Percentiles rank a stretch among this genome's conserved stretches.
Evolutionary conservation across 1,139 yeast species (phyloP).

Genomic region (Yamadazyma sp.): DNA sequence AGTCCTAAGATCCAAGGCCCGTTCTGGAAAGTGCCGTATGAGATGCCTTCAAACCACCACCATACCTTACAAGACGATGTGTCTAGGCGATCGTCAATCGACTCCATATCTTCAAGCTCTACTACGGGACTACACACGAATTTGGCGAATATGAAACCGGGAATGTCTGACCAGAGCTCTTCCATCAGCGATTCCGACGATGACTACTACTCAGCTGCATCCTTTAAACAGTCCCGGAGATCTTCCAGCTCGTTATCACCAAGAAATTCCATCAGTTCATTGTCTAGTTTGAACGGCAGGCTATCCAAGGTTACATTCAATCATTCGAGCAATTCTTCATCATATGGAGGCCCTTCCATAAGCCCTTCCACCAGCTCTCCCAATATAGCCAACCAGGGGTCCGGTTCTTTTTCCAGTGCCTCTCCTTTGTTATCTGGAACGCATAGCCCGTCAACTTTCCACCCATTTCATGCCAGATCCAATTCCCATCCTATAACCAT

Average conservation of each 20-base stretch:
- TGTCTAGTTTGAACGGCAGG: conserved; percentile 49
- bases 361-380: conserved; percentile 1
- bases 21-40: conserved; percentile 53
- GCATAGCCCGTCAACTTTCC: conserved; percentile 4
- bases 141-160: conserved; percentile 30
- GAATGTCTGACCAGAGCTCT: conserved; percentile 19
- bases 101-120: conserved; percentile 26
- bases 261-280: conserved; percentile 43
- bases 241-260: conserved; percentile 40
- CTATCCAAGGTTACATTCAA: conserved; percentile 24
- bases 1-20: conserved; percentile 47
- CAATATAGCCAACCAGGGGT: not conserved
- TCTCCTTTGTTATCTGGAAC: conserved; percentile 5
- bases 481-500: conserved; percentile 2
- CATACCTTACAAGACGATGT: conserved; percentile 12
- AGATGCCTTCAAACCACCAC: conserved; percentile 37
- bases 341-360: conserved; percentile 1
- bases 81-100: conserved; percentile 37
- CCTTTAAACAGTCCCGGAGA: conserved; percentile 19
- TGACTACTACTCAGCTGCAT: conserved; percentile 36
- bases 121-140: conserved; percentile 25
- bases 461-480: conserved; percentile 1
- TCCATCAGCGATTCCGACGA: conserved; percentile 40
- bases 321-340: not conserved
- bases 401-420: conserved; percentile 1